phyloP scores from a whole-genome alignment of 148 eudicot species.

The Polygonum maritimum region DNA sequence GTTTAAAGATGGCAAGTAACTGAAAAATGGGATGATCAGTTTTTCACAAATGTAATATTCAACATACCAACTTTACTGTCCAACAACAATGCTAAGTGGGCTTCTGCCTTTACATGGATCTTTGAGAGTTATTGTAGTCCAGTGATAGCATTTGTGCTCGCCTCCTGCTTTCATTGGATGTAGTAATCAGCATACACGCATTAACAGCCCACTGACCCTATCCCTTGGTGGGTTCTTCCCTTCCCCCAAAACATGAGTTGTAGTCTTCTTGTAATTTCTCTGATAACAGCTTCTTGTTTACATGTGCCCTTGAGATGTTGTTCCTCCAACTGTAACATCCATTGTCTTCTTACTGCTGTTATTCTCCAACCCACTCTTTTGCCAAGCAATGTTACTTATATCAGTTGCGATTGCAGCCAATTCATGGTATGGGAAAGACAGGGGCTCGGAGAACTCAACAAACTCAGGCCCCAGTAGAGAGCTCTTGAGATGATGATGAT shows the following conservation, averaged over 20 bases:
- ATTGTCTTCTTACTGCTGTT: slow-evolving; percentile 18
- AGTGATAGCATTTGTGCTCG: background rate
- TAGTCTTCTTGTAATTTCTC: slow-evolving; percentile 15
- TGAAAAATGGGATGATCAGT: background rate
- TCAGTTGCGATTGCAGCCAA: slow-evolving; percentile 52
- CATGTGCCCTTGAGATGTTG: slow-evolving; percentile 12
- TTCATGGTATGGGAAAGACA: slow-evolving; percentile 34
- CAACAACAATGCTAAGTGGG: background rate
- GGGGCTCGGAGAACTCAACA: slow-evolving; percentile 40
- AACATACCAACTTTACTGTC: background rate
- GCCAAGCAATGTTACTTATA: slow-evolving; percentile 58
- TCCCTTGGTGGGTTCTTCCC: slow-evolving; percentile 20
- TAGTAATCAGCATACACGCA: background rate
- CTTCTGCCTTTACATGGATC: background rate
- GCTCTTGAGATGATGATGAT: slow-evolving; percentile 4
- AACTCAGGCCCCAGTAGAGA: slow-evolving; percentile 59
- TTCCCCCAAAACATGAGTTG: slow-evolving; percentile 16
- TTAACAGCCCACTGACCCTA: slow-evolving; percentile 11
- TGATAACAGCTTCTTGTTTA: slow-evolving; percentile 8
- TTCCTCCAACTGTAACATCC: slow-evolving; percentile 14
- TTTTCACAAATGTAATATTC: background rate
- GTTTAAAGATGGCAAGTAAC: background rate
- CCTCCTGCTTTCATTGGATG: background rate
- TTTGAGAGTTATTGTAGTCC: background rate
- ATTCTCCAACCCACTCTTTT: slow-evolving; percentile 42